Percentiles rank a stretch among this genome's conserved stretches.
These are phyloP conservation scores for Leccinum longicurvipes DNA, from an alignment of 768 basidiomycete species.

Conservation along the genomic window DNA sequence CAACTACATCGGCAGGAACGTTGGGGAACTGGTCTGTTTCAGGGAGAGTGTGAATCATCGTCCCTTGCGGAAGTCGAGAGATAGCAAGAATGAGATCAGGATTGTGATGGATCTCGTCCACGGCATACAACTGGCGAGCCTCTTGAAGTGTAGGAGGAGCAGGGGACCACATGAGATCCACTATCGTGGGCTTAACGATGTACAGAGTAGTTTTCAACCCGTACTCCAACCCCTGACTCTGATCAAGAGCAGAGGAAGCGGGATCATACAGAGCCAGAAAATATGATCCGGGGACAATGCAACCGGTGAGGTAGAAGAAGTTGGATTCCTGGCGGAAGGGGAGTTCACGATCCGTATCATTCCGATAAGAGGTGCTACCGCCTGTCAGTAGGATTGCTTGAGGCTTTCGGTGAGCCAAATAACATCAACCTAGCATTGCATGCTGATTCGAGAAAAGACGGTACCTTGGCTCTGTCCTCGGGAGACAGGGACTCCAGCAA, in stretches of 20 bases:
- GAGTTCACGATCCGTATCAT: constrained; percentile 85
- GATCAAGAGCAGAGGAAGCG: constrained; percentile 11
- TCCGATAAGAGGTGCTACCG: constrained; percentile 57
- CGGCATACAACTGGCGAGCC: constrained; percentile 53
- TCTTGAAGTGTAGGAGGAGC: constrained; percentile 69
- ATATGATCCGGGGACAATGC: constrained; percentile 66
- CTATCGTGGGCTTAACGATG: constrained; percentile 71
- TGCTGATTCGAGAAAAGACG: neutral
- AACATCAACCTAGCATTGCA: neutral
- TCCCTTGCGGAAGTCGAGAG: constrained; percentile 45
- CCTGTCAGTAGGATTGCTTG: constrained; percentile 70
- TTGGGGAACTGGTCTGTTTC: constrained; percentile 24
- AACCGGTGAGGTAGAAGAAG: constrained; percentile 85
- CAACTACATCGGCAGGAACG: neutral
- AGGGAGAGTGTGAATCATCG: constrained; percentile 67
- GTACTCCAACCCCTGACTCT: constrained; percentile 35
- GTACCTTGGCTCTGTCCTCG: constrained; percentile 51
- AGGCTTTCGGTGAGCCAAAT: constrained; percentile 40
- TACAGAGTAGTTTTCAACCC: constrained; percentile 60
- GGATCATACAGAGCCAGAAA: constrained; percentile 58
- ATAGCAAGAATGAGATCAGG: constrained; percentile 45
- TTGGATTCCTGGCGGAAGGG: constrained; percentile 77
- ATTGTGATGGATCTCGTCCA: constrained; percentile 55
- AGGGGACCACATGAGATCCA: constrained; percentile 85
- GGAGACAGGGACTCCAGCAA: constrained; percentile 49